Conservation (phyloP, 2,329 filamentous ascomycete genomes). For the Penicillium thymicola region DNA sequence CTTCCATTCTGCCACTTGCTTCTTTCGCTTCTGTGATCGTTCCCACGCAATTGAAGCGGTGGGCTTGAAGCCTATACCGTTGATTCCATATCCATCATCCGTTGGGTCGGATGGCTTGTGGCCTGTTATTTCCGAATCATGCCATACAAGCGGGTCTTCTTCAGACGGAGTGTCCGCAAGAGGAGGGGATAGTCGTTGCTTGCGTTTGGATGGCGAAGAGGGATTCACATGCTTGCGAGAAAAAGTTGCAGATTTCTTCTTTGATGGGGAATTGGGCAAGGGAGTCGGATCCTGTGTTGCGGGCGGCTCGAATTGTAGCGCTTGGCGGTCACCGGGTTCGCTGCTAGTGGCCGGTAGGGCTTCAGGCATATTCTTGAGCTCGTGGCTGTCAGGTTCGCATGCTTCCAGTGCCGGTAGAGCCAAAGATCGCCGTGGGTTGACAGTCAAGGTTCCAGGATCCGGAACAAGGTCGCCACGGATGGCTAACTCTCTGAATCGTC, state of each 20-base stretch:
- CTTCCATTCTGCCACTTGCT: slow-evolving; percentile 60
- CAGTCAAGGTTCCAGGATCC: slow-evolving; percentile 16
- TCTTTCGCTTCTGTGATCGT: slow-evolving; percentile 54
- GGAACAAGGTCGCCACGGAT: slow-evolving; percentile 32
- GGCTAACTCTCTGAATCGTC: slow-evolving; percentile 40
- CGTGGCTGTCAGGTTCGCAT: slow-evolving; percentile 10
- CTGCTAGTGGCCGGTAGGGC: slow-evolving; percentile 10
- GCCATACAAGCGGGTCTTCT: slow-evolving; percentile 49
- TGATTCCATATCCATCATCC: slow-evolving; percentile 62
- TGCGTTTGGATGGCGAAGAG: slow-evolving; percentile 25
- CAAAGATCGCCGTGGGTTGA: slow-evolving; percentile 9
- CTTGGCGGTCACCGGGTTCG: slow-evolving; percentile 6
- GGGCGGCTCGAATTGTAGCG: slow-evolving; percentile 9
- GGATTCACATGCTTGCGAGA: slow-evolving; percentile 26
- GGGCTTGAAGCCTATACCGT: slow-evolving; percentile 62
- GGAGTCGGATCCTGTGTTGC: slow-evolving; percentile 6
- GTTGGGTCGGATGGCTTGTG: slow-evolving; percentile 55
- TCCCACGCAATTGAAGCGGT: slow-evolving; percentile 58
- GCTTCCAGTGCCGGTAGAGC: slow-evolving; percentile 11
- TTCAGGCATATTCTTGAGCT: slow-evolving; percentile 21
- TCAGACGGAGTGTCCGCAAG: slow-evolving; percentile 24
- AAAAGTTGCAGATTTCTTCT: slow-evolving; percentile 16
- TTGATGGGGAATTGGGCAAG: slow-evolving; percentile 17
- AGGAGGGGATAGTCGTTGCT: slow-evolving; percentile 35
- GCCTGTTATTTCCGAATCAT: slow-evolving; percentile 61